Base-by-base conservation (phyloP, 805 yeast species). In the Lachancea meyersii region DNA sequence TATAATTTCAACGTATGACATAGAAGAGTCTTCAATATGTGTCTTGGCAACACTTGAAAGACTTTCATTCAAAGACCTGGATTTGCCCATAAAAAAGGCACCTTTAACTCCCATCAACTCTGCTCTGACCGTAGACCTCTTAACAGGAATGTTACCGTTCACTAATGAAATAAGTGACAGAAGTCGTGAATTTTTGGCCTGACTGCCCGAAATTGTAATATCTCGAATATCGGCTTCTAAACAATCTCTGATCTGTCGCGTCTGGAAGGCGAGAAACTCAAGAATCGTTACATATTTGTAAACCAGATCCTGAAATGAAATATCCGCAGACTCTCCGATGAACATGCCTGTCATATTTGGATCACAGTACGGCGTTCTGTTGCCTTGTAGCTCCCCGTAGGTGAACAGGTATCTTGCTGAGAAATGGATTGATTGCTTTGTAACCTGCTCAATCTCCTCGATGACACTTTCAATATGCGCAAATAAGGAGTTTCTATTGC, bases 311-410 rank as follows among this genome's bases (percentile, higher is more conserved):
- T 46, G 46, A 7, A 65, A 16, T 2, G 69, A 59, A 3, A 48
- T 42, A 23, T 67, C 70, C 5, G 62, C 55, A 26, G 68, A 57
- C 26, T 76, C 79, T 13, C 79, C 80, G 8, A 76, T 70, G 34
- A 65, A 58, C 38, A 68, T 61, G 27, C 79, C 79, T 40, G 71
- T 61, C 73, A 78, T 68, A 2, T 57, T 38, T 9, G 74, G 67
- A 50, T 76, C 76, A 41, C 69, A 72, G 48, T 61, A 73, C 0
- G 83, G 83, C 6, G 79, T 72, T 53, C 84, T 65, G 51, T 77
- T 79, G 1, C 84, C 84, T 37, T 68, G 64, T 17, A 73, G 66
- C 53, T 78, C 82, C 1, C 82, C 82, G 49, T 75, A 76, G 41
- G 68, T 66, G 43, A 73, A 65, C 58, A 64, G 65, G 43, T 69